Evolutionary conservation across 1,284 basidiomycete genomes (phyloP), one percentile per base, ranked within the genome.

Genomic region (Trametes versicolor): DNA sequence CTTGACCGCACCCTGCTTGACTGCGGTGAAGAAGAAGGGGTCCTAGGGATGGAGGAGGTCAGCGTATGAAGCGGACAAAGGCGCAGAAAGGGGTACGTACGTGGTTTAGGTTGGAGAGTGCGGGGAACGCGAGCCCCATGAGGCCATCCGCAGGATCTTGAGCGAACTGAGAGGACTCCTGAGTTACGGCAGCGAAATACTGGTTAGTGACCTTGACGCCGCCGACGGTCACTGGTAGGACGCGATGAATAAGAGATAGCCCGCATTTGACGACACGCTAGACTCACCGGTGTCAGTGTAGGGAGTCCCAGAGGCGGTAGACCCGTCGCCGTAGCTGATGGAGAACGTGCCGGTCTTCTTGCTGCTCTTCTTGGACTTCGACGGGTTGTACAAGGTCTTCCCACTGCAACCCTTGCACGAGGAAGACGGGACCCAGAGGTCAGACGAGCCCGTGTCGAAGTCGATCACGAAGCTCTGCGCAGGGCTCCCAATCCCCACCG

Each of bases 321-420:
- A 85, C 19, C 85, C 85, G 71, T 88, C 87, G 13, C 83, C 87
- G 72, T 86, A 91, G 3, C 70, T 21, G 63, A 88, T 81, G 7
- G 50, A 61, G 76, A 89, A 89, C 0, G 67, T 70, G 25, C 73
- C 71, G 2, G 61, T 47, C 58, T 78, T 34, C 61, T 78, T 70
- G n/a, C 66, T 55, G 9, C 80, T 72, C 1, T 81, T 79, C 0
- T 78, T 79, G 36, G 82, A 83, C 10, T 68, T 61, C 53, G 63
- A 53, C 0, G 81, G 74, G 54, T 80, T 70, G 72, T 81, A 75
- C 50, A 53, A 75, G 69, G 70, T 39, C 48, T 66, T 60, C 5
- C 64, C 51, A 10, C 58, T 48, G 54, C 73, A 74, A 43, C 58
- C 57, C 43, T 41, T 64, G 69, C 72, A 75, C 9, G 63, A 58